Percentiles rank a stretch among this genome's conserved stretches.
These are phyloP conservation scores for Trichoderma pleuroti DNA, from an alignment of 2,329 filamentous ascomycete genomes.

Conservation along the genomic window DNA sequence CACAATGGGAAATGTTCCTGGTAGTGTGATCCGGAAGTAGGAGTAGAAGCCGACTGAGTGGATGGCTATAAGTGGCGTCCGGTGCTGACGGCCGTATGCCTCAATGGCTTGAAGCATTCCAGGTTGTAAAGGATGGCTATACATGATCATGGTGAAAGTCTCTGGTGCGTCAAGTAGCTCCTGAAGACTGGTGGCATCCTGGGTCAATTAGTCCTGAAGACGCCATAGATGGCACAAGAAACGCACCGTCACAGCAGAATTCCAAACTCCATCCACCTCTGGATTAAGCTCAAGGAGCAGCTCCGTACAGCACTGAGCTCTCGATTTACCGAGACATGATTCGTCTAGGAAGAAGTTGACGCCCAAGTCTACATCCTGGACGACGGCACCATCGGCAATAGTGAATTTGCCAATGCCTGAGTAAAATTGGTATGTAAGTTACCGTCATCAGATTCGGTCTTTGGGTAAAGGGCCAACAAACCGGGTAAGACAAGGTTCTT, in stretches of 20 bases:
- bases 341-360: slow-evolving; percentile 97
- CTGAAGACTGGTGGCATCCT: slow-evolving; percentile 35
- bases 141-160: slow-evolving; percentile 53
- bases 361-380: slow-evolving; percentile 80
- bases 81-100: slow-evolving; percentile 48
- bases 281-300: slow-evolving; percentile 86
- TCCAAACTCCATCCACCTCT: slow-evolving; percentile 78
- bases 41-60: slow-evolving; percentile 93
- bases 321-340: slow-evolving; percentile 67
- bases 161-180: slow-evolving; percentile 40
- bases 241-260: slow-evolving; percentile 43
- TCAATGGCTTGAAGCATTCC: slow-evolving; percentile 45
- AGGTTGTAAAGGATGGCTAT: slow-evolving; percentile 47
- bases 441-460: neutral
- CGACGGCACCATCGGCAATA: slow-evolving; percentile 75
- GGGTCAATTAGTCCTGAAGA: slow-evolving; percentile 13
- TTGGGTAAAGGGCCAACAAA: slow-evolving; percentile 30
- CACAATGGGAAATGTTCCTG: slow-evolving; percentile 82
- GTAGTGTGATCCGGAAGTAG: slow-evolving; percentile 76
- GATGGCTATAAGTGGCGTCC: slow-evolving; percentile 73
- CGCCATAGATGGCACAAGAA: neutral
- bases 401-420: slow-evolving; percentile 83
- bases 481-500: slow-evolving; percentile 96
- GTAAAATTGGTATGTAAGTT: neutral
- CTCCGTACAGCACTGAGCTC: slow-evolving; percentile 73